phyloP scores from a whole-genome alignment of 352 stramenopile species.

The Globisporangium nagaii region DNA sequence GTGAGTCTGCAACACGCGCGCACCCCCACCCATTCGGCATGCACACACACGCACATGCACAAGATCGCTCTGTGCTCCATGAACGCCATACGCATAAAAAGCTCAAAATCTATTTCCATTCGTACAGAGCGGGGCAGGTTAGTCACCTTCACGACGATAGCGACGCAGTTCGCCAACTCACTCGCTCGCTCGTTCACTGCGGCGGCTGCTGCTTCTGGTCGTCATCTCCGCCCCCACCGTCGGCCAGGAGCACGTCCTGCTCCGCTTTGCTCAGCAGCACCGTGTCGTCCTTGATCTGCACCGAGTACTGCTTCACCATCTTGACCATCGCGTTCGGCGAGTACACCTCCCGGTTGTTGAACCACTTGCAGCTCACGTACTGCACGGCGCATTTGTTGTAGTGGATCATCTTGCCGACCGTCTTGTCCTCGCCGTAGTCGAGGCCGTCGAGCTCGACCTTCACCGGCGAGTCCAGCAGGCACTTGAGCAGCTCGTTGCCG shows the following conservation, averaged over 20 bases:
- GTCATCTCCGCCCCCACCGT: no score
- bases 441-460: conserved; percentile 60
- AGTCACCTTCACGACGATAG: background rate
- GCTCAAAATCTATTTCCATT: conserved; percentile 3
- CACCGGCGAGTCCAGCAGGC: conserved; percentile 53
- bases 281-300: conserved; percentile 53
- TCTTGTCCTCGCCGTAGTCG: conserved; percentile 77
- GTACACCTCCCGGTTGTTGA: conserved; percentile 80
- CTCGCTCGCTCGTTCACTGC: background rate
- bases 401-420: conserved; percentile 78
- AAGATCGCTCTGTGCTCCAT: no score
- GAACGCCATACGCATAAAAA: no score
- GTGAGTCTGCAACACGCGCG: no score
- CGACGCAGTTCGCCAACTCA: no score
- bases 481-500: conserved; percentile 57
- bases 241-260: conserved; percentile 15
- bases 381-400: conserved; percentile 72
- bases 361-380: conserved; percentile 84
- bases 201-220: background rate
- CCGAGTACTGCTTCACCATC: conserved; percentile 60
- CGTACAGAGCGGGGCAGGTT: background rate
- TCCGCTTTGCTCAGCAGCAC: conserved; percentile 43
- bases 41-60: no score
- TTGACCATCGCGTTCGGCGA: conserved; percentile 58
- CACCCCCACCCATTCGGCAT: no score